A percentile compares a stretch with the other conserved stretches of the same genome.
Evolutionary conservation across 805 yeast genomes (phyloP).

Genomic region (Candida ponderosae): DNA sequence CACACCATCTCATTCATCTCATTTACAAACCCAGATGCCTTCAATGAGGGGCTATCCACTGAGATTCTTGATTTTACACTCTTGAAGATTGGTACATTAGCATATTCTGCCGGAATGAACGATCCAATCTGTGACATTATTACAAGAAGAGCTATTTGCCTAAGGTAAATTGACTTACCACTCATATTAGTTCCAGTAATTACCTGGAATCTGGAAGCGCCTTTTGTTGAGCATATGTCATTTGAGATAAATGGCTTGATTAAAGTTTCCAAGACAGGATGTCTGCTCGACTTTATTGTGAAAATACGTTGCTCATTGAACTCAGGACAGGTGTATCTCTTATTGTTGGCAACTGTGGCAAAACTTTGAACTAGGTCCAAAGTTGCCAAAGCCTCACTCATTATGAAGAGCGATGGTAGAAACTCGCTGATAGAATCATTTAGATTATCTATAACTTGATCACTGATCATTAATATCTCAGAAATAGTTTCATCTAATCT

Average conservation of each 20-base stretch:
- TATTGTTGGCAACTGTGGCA: conserved; percentile 20
- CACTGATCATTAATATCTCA: conserved; percentile 36
- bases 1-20: conserved; percentile 43
- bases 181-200: conserved; percentile 60
- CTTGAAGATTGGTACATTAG: conserved; percentile 30
- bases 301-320: conserved; percentile 23
- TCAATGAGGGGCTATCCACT: conserved; percentile 25
- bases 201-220: conserved; percentile 34
- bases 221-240: conserved; percentile 26
- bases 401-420: conserved; percentile 30
- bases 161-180: conserved; percentile 52
- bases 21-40: conserved; percentile 34
- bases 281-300: conserved; percentile 26
- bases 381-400: conserved; percentile 34
- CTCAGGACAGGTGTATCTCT: conserved; percentile 27
- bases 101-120: conserved; percentile 38
- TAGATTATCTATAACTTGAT: conserved; percentile 27
- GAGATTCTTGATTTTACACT: conserved; percentile 31
- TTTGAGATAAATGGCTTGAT: conserved; percentile 27
- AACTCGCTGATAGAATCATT: conserved; percentile 18
- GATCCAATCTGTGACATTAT: conserved; percentile 55
- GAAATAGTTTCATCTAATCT: conserved; percentile 29
- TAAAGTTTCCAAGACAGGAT: conserved; percentile 32
- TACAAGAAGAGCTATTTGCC: conserved; percentile 39
- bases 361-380: conserved; percentile 32